Conservation (phyloP, 208 protist genomes). For the Acanthamoeba divionensis region DNA sequence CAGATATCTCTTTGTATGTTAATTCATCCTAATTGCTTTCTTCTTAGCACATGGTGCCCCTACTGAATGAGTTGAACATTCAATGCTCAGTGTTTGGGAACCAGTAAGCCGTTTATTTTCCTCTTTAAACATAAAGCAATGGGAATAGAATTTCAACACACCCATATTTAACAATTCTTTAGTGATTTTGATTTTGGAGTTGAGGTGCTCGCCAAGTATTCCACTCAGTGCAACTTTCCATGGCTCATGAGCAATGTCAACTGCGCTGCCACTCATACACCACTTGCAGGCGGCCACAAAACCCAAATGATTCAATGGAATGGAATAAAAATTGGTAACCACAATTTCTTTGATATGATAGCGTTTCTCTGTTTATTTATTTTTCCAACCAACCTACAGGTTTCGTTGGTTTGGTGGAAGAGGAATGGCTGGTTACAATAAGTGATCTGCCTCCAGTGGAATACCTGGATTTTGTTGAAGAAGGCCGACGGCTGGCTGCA, state of each 20-base stretch:
- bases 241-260: conserved; percentile 55
- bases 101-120: conserved; percentile 9
- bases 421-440: conserved; percentile 47
- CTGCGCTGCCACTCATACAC: not conserved
- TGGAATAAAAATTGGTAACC: not conserved
- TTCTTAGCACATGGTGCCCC: conserved; percentile 48
- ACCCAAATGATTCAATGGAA: not conserved
- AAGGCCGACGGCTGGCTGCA: not conserved
- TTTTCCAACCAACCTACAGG: too few species aligned
- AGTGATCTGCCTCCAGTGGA: not conserved
- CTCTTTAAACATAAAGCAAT: too few species aligned
- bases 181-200: conserved; percentile 54
- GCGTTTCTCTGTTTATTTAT: too few species aligned
- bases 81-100: conserved; percentile 47
- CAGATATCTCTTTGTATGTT: too few species aligned
- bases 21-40: too few species aligned
- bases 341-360: too few species aligned
- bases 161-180: too few species aligned
- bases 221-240: conserved; percentile 21
- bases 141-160: too few species aligned
- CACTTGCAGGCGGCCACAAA: not conserved
- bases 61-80: conserved; percentile 44
- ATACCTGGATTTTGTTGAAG: conserved; percentile 31
- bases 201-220: conserved; percentile 1
- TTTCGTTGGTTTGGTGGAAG: conserved; percentile 38